A percentile compares a stretch with the other conserved stretches of the same genome.
phyloP scores from a whole-genome alignment of 805 yeast genomes.

The Saturnispora hagleri region DNA sequence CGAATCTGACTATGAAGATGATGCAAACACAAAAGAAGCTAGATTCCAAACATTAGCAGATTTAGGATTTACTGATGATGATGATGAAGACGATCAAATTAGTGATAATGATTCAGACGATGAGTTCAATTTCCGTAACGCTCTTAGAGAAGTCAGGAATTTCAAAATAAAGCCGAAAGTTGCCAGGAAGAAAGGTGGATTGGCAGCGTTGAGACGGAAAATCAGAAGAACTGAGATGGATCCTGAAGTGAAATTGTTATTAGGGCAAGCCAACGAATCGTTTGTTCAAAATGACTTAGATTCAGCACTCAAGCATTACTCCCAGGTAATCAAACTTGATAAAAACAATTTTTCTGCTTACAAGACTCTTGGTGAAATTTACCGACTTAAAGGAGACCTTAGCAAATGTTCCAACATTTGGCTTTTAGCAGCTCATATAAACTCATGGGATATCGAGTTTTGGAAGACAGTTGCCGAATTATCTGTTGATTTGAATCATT shows the following conservation, averaged over 20 bases:
- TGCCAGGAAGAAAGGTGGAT: constrained; percentile 23
- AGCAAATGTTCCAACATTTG: constrained; percentile 73
- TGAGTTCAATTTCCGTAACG: constrained; percentile 46
- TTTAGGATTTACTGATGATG: constrained; percentile 24
- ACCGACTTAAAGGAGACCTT: constrained; percentile 52
- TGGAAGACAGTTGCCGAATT: constrained; percentile 73
- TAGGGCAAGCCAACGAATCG: constrained; percentile 73
- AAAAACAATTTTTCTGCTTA: constrained; percentile 76
- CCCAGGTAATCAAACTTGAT: constrained; percentile 68
- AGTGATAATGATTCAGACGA: constrained; percentile 32
- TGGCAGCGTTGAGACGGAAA: constrained; percentile 30
- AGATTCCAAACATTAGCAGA: constrained; percentile 17
- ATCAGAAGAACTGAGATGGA: constrained; percentile 40
- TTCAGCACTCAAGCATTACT: constrained; percentile 49
- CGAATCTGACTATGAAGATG: constrained; percentile 15
- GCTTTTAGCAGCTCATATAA: constrained; percentile 73
- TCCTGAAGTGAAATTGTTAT: constrained; percentile 60
- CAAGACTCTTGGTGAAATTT: constrained; percentile 80
- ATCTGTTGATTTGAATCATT: constrained; percentile 55
- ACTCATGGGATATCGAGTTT: constrained; percentile 64
- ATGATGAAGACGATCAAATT: constrained; percentile 21
- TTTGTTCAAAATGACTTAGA: constrained; percentile 58
- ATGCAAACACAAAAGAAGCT: constrained; percentile 13
- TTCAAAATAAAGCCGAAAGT: constrained; percentile 38
- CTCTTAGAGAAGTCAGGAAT: constrained; percentile 58